A percentile compares a stretch with the other conserved stretches of the same genome.
These are phyloP conservation scores for Macrolepiota albuminosa DNA, from an alignment of 768 basidiomycete species.

Conservation along the genomic window DNA sequence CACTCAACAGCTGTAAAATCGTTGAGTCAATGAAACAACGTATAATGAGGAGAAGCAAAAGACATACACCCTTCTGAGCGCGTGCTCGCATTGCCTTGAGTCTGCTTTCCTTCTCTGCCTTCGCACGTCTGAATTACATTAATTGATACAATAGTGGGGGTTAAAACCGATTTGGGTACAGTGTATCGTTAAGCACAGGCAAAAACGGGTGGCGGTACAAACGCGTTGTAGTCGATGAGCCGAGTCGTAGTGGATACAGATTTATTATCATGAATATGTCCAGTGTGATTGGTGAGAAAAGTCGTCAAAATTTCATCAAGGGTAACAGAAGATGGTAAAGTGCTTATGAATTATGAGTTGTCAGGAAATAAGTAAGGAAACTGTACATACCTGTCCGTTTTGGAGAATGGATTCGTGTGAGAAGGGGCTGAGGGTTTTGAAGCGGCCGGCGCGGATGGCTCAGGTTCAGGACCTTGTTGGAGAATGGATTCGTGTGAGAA, in stretches of 20 bases:
- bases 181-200: constrained; percentile 47
- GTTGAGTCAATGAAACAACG: neutral
- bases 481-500: constrained; percentile 30
- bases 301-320: constrained; percentile 8
- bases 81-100: constrained; percentile 67
- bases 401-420: constrained; percentile 34
- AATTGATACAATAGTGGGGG: neutral
- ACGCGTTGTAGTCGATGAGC: constrained; percentile 42
- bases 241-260: constrained; percentile 31
- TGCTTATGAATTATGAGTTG: constrained; percentile 66
- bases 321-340: constrained; percentile 25
- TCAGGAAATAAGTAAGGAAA: constrained; percentile 30
- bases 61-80: constrained; percentile 69
- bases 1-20: constrained; percentile 44
- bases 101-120: constrained; percentile 67
- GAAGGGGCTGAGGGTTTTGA: constrained; percentile 12
- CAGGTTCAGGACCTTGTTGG: constrained; percentile 22
- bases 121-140: constrained; percentile 51
- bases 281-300: constrained; percentile 7
- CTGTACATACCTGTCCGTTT: constrained; percentile 62
- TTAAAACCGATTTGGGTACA: constrained; percentile 14
- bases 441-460: constrained; percentile 16
- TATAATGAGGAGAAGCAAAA: neutral
- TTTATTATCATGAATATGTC: constrained; percentile 18
- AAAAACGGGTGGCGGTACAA: constrained; percentile 65